These are phyloP conservation scores for Allantophomopsis cytisporea DNA, from an alignment of 2,329 filamentous ascomycete species.

Conservation along the genomic window DNA sequence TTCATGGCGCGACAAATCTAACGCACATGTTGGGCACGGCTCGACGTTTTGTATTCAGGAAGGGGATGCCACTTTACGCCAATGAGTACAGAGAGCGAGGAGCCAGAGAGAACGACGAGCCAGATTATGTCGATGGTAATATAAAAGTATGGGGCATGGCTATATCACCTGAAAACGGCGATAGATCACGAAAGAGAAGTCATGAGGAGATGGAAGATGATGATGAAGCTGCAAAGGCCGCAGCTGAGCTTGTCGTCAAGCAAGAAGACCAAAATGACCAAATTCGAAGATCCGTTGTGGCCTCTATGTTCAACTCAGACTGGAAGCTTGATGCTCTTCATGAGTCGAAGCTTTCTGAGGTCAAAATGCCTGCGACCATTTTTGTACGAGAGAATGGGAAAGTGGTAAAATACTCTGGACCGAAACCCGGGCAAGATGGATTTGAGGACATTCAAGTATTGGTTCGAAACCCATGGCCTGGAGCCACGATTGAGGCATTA, in stretches of 20 bases:
- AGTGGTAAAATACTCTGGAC: slow-evolving; percentile 58
- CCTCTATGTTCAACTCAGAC: slow-evolving; percentile 64
- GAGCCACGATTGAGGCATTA: slow-evolving; percentile 45
- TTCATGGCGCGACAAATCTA: slow-evolving; percentile 74
- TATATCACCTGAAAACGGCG: slow-evolving; percentile 22
- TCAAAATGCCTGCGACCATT: slow-evolving; percentile 53
- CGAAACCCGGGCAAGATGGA: slow-evolving; percentile 36
- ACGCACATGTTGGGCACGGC: slow-evolving; percentile 71
- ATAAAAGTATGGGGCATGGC: slow-evolving; percentile 80
- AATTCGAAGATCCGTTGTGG: slow-evolving; percentile 48
- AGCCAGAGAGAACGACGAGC: slow-evolving; percentile 24
- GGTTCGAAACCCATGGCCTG: slow-evolving; percentile 69
- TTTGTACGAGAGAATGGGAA: slow-evolving; percentile 53
- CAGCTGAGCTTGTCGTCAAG: slow-evolving; percentile 12
- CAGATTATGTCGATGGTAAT: slow-evolving; percentile 63
- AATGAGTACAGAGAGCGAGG: slow-evolving; percentile 40
- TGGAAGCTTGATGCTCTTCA: slow-evolving; percentile 62
- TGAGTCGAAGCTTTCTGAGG: slow-evolving; percentile 51
- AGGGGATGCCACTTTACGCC: slow-evolving; percentile 59
- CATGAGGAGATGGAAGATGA: slow-evolving; percentile 19
- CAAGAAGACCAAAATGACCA: slow-evolving; percentile 27
- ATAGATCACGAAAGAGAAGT: slow-evolving; percentile 28
- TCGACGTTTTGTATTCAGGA: slow-evolving; percentile 74
- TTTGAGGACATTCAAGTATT: slow-evolving; percentile 55
- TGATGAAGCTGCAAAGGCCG: slow-evolving; percentile 13